Base-by-base conservation (phyloP, 2,329 filamentous ascomycete species). In the Penicillium decumbens region DNA sequence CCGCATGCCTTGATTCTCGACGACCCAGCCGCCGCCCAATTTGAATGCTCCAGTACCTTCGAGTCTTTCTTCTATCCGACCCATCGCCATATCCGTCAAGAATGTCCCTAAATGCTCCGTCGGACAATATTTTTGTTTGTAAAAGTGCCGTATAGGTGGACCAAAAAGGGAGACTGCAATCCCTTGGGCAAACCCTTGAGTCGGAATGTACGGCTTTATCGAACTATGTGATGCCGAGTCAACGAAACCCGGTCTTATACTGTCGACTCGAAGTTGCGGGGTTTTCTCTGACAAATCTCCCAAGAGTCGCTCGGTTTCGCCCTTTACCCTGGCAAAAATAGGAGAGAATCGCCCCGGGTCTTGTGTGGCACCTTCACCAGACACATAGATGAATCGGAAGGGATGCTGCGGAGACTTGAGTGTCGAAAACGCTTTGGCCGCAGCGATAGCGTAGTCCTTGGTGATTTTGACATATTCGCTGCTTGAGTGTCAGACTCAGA, bases 311-410 rank as follows among this genome's bases (percentile, higher is more conserved):
- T 91, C 87, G 0, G 80, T 78, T 62, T 82, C 75, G 10, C 87
- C 87, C 65, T 91, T 90, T 47, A 87, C 75, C 10, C 77, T 73
- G 1, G 75, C 83, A 60, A 81, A 89, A 39, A 80, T 68, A 15
- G 77, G 65, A 0, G 83, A 79, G 58, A 83, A 77, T 4, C 66
- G 63, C 3, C 77, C 77, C 0, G 84, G 85, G 1, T 69, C 69
- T 23, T 62, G 61, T 1, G 63, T 65, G 24, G 63, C 63, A 12
- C 63, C 63, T 41, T 65, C 61, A 0, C 83, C 85, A 0, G 86
- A 89, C 27, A 90, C 78, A 62, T 83, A 86, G 54, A 89, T 75
- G 65, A 89, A 90, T 44, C 80, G 81, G 67, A 89, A 84, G 4
- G 49, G 49, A 7, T 47, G 45, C 4, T 42, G 35, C 0, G 81